Percentiles rank a stretch among this genome's conserved stretches.
phyloP scores from a whole-genome alignment of 495 filamentous ascomycete species.

The Hyaloscypha hepaticicola region DNA sequence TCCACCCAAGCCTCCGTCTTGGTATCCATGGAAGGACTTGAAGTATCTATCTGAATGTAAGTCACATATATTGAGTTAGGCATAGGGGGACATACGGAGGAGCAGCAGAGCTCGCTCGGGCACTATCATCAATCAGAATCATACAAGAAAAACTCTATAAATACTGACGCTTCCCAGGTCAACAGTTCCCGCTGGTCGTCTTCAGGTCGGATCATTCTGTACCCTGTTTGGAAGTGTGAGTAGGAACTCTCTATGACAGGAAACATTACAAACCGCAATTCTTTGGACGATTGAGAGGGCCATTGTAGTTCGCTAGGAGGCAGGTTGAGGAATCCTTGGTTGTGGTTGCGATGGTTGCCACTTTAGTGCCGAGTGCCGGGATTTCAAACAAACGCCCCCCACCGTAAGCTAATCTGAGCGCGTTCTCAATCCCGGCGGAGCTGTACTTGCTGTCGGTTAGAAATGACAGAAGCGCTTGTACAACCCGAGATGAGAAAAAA shows the following conservation, averaged over 20 bases:
- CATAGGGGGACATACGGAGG: not conserved
- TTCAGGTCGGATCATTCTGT: not conserved
- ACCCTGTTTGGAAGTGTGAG: not conserved
- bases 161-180: not conserved
- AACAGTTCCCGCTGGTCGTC: not conserved
- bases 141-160: no score
- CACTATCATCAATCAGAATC: not conserved
- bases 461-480: not conserved
- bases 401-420: not conserved
- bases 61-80: not conserved
- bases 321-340: constrained; percentile 3
- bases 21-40: constrained; percentile 9
- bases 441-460: not conserved
- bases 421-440: not conserved
- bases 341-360: not conserved
- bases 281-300: not conserved
- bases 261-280: not conserved
- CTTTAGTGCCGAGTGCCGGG: not conserved
- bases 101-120: constrained; percentile 1
- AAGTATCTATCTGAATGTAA: not conserved
- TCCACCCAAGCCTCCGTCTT: not conserved
- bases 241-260: not conserved
- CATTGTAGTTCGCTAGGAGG: constrained; percentile 3
- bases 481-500: not conserved
- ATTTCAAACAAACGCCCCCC: not conserved